A percentile compares a stretch with the other conserved stretches of the same genome.
phyloP scores from a whole-genome alignment of 108 stramenopile genomes.

The Cyclotella atomus region DNA sequence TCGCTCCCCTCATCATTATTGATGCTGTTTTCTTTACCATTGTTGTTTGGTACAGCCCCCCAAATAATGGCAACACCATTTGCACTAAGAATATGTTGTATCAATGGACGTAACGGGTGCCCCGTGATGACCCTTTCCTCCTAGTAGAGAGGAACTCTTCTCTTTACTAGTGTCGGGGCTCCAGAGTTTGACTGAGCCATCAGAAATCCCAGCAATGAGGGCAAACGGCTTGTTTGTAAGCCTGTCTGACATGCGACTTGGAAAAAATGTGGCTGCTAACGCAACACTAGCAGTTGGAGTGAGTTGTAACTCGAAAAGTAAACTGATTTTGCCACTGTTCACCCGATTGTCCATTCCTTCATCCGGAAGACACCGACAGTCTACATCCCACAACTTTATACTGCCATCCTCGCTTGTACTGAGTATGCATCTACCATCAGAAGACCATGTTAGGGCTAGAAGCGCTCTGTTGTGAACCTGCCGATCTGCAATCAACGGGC shows the following conservation, averaged over 20 bases:
- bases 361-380: background rate
- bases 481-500: no score
- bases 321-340: background rate
- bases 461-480: background rate
- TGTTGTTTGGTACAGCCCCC: background rate
- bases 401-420: background rate
- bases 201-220: background rate
- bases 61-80: background rate
- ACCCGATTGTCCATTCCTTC: background rate
- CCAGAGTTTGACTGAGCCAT: background rate
- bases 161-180: background rate
- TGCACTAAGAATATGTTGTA: background rate
- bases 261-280: background rate
- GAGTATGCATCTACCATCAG: background rate
- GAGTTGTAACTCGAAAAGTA: background rate
- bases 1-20: background rate
- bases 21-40: background rate
- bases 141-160: background rate
- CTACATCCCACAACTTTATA: background rate
- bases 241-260: background rate
- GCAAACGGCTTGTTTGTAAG: background rate
- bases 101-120: background rate
- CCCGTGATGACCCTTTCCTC: background rate
- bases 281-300: background rate
- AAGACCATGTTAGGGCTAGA: background rate